Percentiles rank a stretch among this genome's conserved stretches.
These are phyloP conservation scores for Fragosphaeria purpurea DNA, from an alignment of 2,329 filamentous ascomycete genomes.

Conservation along the genomic window DNA sequence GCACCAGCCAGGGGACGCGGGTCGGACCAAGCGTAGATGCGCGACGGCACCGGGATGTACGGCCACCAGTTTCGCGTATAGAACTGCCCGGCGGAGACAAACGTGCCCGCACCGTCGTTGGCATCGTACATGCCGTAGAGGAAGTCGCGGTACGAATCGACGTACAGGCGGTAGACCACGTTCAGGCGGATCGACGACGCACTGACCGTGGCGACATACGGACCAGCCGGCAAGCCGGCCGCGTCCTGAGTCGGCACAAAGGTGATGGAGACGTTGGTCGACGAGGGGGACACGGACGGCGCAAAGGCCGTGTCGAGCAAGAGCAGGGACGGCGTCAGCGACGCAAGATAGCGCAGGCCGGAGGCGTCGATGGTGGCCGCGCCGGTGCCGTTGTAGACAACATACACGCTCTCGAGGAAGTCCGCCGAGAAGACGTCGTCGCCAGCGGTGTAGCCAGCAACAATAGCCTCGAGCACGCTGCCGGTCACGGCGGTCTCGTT, in stretches of 20 bases:
- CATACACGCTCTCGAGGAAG: conserved; percentile 24
- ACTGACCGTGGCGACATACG: conserved; percentile 14
- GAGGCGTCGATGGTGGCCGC: conserved; percentile 15
- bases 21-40: conserved; percentile 26
- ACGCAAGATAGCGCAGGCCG: conserved; percentile 12
- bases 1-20: conserved; percentile 22
- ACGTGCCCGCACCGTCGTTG: conserved; percentile 13
- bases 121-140: conserved; percentile 17
- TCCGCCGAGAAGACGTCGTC: conserved; percentile 28
- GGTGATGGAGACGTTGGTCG: conserved; percentile 3
- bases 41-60: conserved; percentile 25
- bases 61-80: conserved; percentile 14
- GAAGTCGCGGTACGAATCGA: conserved; percentile 15
- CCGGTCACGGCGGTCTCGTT: conserved; percentile 20
- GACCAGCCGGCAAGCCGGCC: conserved; percentile 12
- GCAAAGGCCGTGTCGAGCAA: conserved; percentile 12
- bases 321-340: conserved; percentile 10
- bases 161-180: conserved; percentile 16
- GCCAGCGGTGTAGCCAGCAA: conserved; percentile 21
- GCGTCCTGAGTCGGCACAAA: conserved; percentile 5
- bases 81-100: conserved; percentile 12
- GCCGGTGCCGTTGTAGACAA: conserved; percentile 18
- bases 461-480: conserved; percentile 17
- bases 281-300: conserved; percentile 4
- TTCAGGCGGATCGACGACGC: conserved; percentile 11